Evolutionary conservation across 2,329 filamentous ascomycete species (phyloP), one percentile per base, ranked within the genome.

Genomic region (Aschersonia sp.): DNA sequence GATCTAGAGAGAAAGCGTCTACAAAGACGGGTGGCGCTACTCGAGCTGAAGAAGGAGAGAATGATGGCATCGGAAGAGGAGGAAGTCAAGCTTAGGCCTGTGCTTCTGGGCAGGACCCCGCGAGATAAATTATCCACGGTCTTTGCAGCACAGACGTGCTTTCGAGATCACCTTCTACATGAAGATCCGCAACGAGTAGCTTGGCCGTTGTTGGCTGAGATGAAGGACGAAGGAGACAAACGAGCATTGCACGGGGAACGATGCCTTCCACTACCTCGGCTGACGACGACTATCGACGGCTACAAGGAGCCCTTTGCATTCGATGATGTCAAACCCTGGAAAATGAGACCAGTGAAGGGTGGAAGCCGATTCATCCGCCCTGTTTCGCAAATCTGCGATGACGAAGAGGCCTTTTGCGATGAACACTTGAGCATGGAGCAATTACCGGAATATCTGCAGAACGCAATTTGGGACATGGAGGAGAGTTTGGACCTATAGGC

Each of bases 121-220:
- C 30, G 47, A 5, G 62, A 64, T 49, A 48, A 51, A 5, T 48
- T 59, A 12, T 66, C 64, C 22, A 56, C 62, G 2, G 50, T 67
- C 31, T 63, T 67, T 43, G 59, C 58, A 29, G 53, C 52, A 11
- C 48, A 52, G 14, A 61, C 53, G 47, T 66, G 62, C 51, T 67
- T 66, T 55, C 61, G 60, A 47, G 50, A 55, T 22, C 46, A 52
- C 22, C 45, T 45, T 8, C 49, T 49, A 11, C 49, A 41, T 12
- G 48, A 53, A 14, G 44, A 50, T 6, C 44, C 53, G 6, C 44
- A 45, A 29, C 52, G 46, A 9, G 58, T 54, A 29, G 53, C 56
- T 43, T 67, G 65, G 65, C 65, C 65, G 1, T 56, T 59, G 7
- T 51, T 63, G 40, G 53, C 62, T 10, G 62, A 65, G 47, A 55